phyloP scores from a whole-genome alignment of 1,284 basidiomycete species.

The Entoloma clypeatum region DNA sequence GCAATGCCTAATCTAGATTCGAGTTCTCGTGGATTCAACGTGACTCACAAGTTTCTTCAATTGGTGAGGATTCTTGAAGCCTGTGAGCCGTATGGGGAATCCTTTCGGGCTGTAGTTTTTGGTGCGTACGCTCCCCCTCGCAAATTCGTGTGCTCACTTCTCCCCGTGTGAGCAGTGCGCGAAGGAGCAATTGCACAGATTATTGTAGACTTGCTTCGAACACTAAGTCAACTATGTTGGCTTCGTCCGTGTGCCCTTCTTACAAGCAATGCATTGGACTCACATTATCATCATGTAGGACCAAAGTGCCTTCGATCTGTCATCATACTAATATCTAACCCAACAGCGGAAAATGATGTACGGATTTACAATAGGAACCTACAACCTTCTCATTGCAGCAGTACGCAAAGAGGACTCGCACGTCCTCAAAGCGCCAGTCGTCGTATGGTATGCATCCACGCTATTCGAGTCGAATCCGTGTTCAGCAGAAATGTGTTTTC shows the following conservation, averaged over 20 bases:
- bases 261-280: too few relatives aligned
- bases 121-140: constrained; percentile 37
- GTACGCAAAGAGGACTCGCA: constrained; percentile 57
- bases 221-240: constrained; percentile 38
- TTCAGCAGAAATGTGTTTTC: constrained; percentile 12
- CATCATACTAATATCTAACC: background rate
- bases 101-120: constrained; percentile 62
- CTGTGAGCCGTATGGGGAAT: constrained; percentile 46
- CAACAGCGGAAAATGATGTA: constrained; percentile 40
- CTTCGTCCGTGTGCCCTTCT: constrained; percentile 42
- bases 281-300: constrained; percentile 29
- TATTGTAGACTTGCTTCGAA: constrained; percentile 32
- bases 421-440: constrained; percentile 47
- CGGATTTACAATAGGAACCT: constrained; percentile 48
- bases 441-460: constrained; percentile 49
- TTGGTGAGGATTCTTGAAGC: constrained; percentile 54
- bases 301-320: background rate
- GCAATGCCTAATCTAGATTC: constrained; percentile 55
- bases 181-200: constrained; percentile 25
- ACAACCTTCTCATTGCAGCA: constrained; percentile 60
- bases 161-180: constrained; percentile 27
- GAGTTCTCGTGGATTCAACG: constrained; percentile 53
- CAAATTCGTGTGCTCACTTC: constrained; percentile 29
- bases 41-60: constrained; percentile 59
- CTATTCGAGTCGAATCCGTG: background rate